Evolutionary conservation across 768 basidiomycete species (phyloP), one percentile per base, ranked within the genome.

Genomic region (Tulasnella calospora): DNA sequence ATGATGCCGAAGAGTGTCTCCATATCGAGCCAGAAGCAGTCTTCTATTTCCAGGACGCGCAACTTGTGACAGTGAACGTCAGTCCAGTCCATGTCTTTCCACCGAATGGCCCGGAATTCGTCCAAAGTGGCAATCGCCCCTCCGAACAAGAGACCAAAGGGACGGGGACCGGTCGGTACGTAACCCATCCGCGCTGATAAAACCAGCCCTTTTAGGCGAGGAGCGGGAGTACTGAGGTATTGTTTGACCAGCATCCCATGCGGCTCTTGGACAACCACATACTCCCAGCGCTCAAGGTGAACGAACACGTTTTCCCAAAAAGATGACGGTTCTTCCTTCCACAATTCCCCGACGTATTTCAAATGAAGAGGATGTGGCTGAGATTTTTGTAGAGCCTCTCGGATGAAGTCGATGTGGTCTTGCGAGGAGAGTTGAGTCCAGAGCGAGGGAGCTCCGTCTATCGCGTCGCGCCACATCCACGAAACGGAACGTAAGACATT

Each of bases 1-100:
- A 67, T 67, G 61, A 67, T 13, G 7, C 61, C 61, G 61, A 67
- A 67, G 61, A 67, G 61, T 8, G 33, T 27, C 12, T 67, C 61
- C 61, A 67, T 67, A n/a, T 67, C 61, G 61, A 67, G 33, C n/a
- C n/a, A 67, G 33, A 67, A 67, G 61, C 5, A 67, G 61, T 67
- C 30, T 12, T 67, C 61, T 21, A 67, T 33, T 67, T 27, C 33
- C 8, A 67, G 33, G 10, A 67, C 30, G 27, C 61, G 23, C 27
- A 67, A n/a, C 12, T 67, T 67, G n/a, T 67, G 61, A 33, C 61
- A 67, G 61, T 33, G 61, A 33, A 67, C 27, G 27, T 67, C 61
- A 2, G 27, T 67, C 61, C 61, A 67, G 27, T 17, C 12, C 61
- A 67, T 67, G 13, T 67, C 21, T 30, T 67, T 67, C 61, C 61